Base-by-base conservation (phyloP, 768 basidiomycete species). In the Lentinula aciculospora region DNA sequence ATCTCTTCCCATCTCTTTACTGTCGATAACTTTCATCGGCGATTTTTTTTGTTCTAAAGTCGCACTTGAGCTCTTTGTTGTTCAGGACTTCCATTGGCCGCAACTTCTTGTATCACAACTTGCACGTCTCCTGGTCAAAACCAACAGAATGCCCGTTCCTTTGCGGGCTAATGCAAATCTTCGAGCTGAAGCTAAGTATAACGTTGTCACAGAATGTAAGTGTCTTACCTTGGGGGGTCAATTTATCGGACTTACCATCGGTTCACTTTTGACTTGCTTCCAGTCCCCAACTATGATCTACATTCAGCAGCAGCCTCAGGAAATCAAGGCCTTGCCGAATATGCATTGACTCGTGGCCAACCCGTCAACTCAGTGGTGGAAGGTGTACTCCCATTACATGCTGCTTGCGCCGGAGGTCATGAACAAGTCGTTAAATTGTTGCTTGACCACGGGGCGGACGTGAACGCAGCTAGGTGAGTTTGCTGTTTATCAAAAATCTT, bases 311-410 rank as follows among this genome's bases (percentile, higher is more conserved):
- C 89, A 13, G 85, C 82, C 4, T 83, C 86, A 27, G 95, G 95
- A 53, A 94, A 99, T 70, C 79, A 96, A 53, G 95, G 93, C 3
- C 86, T 96, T 60, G 94, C 93, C 58, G 87, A 89, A 68, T 97
- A 93, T 70, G 97, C 97, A 2, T 80, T 99, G 23, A 84, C 86
- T 2, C 88, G 95, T 65, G 96, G 96, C 7, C 97, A 98, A 66
- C 96, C 97, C 9, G 85, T 96, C 71, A 98, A 99, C 71, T 91
- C 94, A 4, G 92, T 97, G 31, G 82, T 98, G 54, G 92, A 96
- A 67, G 97, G 97, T 34, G 90, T 99, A 3, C 84, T 97, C n/a
- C 95, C 97, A 3, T 79, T 99, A 8, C 97, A 99, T 68, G 95
- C 94, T 3, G 97, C 96, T 2, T 91, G 86, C 63, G 89, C 93